phyloP scores from a whole-genome alignment of 352 stramenopile species.

The Globisporangium cystogenes region DNA sequence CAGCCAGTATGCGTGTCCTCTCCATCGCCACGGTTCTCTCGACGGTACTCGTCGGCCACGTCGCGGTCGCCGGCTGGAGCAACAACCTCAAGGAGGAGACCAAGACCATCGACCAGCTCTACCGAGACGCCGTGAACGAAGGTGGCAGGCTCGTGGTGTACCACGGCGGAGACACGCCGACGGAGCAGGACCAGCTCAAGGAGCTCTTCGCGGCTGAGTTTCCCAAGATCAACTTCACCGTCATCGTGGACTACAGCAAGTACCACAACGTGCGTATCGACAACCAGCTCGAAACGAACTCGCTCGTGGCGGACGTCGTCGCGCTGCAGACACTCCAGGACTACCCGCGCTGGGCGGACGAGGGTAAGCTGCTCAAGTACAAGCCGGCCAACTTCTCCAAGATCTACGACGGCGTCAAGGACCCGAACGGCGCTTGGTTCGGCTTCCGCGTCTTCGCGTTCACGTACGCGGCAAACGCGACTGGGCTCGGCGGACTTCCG shows the following conservation, averaged over 20 bases:
- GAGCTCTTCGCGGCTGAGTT: no score
- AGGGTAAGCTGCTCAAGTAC: constrained; percentile 42
- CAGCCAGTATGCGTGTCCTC: constrained; percentile 4
- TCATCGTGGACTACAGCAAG: no score
- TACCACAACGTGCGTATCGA: no score
- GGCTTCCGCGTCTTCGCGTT: constrained; percentile 35
- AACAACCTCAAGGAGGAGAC: constrained; percentile 27
- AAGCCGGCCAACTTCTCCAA: constrained; percentile 47
- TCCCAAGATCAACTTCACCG: no score
- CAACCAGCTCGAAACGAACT: no score
- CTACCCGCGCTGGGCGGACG: constrained; percentile 36
- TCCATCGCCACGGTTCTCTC: neutral
- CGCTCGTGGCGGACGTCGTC: constrained; percentile 31
- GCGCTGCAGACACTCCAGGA: constrained; percentile 53
- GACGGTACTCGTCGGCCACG: no score
- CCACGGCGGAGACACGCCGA: no score
- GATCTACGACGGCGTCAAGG: constrained; percentile 41
- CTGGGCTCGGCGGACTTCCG: no score
- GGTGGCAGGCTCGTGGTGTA: constrained; percentile 38
- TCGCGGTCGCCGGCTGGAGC: neutral
- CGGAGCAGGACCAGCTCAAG: no score
- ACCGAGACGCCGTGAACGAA: constrained; percentile 42
- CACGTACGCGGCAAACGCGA: neutral
- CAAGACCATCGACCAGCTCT: constrained; percentile 36
- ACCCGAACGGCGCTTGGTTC: constrained; percentile 24